Evolutionary conservation across 768 basidiomycete species (phyloP).

Genomic region (Suillus americanus): DNA sequence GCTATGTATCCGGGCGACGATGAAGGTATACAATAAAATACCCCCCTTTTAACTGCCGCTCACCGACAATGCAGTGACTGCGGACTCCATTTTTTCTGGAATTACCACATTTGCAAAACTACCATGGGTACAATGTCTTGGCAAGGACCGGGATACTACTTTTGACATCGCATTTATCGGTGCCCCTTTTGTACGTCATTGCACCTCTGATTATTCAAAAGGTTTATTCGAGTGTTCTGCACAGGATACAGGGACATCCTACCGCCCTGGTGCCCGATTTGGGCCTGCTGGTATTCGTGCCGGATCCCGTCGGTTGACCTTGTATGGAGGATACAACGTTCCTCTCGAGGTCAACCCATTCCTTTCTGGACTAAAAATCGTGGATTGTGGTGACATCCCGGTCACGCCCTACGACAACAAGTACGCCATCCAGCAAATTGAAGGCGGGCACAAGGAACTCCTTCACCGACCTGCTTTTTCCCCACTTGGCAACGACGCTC

Average conservation of each 20-base stretch:
- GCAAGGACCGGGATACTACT: constrained; percentile 49
- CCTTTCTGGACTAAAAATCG: constrained; percentile 61
- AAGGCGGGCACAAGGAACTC: constrained; percentile 67
- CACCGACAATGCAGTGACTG: constrained; percentile 50
- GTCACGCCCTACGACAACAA: constrained; percentile 80
- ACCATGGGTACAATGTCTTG: constrained; percentile 81
- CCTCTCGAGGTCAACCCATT: constrained; percentile 75
- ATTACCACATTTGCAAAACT: constrained; percentile 85
- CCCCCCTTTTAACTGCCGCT: background rate
- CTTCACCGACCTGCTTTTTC: constrained; percentile 64
- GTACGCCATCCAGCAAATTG: constrained; percentile 72
- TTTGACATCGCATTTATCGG: constrained; percentile 87
- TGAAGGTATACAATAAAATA: constrained; percentile 43
- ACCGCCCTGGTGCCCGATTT: constrained; percentile 82
- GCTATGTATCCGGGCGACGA: constrained; percentile 56
- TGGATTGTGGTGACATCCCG: constrained; percentile 78
- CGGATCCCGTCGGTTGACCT: constrained; percentile 71
- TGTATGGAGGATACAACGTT: constrained; percentile 80
- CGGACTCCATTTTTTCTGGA: constrained; percentile 79
- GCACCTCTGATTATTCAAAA: background rate
- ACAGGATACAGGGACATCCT: constrained; percentile 73
- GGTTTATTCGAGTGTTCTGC: constrained; percentile 1
- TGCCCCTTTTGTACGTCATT: constrained; percentile 62
- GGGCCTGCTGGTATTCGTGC: constrained; percentile 83
- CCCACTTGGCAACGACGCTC: constrained; percentile 59